These are phyloP conservation scores for Pythium vanterpoolii DNA, from an alignment of 352 stramenopile genomes.

Conservation along the genomic window DNA sequence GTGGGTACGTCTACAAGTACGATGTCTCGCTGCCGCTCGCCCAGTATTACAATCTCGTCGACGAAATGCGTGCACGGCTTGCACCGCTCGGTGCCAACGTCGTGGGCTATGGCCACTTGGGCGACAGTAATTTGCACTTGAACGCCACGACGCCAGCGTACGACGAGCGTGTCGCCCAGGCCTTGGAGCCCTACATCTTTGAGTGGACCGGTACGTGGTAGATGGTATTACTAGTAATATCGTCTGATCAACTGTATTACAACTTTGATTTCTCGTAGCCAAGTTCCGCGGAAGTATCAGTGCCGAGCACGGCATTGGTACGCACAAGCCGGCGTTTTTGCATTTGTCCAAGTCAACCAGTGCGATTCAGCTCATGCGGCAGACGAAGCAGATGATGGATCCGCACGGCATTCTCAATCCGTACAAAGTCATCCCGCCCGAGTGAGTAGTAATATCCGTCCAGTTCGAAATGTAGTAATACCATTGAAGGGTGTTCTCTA, in stretches of 20 bases:
- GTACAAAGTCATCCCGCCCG: constrained; percentile 87
- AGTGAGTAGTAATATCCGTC: neutral
- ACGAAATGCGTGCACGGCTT: constrained; percentile 68
- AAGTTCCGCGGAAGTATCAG: constrained; percentile 93
- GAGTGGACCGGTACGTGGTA: constrained; percentile 67
- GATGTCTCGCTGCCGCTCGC: constrained; percentile 93
- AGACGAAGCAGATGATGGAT: constrained; percentile 95
- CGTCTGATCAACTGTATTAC: neutral
- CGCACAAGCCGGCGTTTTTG: constrained; percentile 91
- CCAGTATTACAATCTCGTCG: constrained; percentile 90
- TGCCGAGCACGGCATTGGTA: constrained; percentile 96
- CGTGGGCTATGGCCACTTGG: constrained; percentile 93
- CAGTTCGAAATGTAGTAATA: no score
- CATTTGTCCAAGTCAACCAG: constrained; percentile 77
- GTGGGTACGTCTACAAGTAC: constrained; percentile 97
- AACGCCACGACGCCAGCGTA: constrained; percentile 89
- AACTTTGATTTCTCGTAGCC: constrained; percentile 21
- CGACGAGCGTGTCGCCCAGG: constrained; percentile 58
- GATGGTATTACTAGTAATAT: neutral
- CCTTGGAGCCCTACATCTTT: constrained; percentile 75
- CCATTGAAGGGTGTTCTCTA: no score
- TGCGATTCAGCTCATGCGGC: constrained; percentile 89
- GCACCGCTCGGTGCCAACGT: constrained; percentile 45
- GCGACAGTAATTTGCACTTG: constrained; percentile 96
- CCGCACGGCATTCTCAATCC: constrained; percentile 96